phyloP scores from a whole-genome alignment of 371 early-diverging fungal genomes.

The Apophysomyces ossiformis region DNA sequence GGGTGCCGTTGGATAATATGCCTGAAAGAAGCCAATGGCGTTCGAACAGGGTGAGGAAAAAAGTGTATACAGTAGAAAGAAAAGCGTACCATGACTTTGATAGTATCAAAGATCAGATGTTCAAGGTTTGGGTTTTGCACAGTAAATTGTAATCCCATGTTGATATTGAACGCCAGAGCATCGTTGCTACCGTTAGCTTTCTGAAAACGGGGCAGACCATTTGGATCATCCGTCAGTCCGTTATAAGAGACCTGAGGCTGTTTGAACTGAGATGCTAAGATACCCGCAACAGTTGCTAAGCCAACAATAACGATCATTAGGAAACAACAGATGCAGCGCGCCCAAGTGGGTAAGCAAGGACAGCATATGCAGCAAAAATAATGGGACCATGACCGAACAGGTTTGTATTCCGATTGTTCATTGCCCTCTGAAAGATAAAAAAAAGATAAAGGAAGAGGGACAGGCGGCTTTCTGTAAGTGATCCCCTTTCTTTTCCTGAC shows the following conservation, averaged over 20 bases:
- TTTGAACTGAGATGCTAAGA: conserved; percentile 32
- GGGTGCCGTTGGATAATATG: conserved; percentile 47
- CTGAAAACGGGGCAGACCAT: conserved; percentile 21
- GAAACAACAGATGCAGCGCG: conserved; percentile 28
- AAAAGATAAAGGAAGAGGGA: too few species aligned
- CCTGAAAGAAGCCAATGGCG: conserved; percentile 23
- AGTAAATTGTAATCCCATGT: conserved; percentile 36
- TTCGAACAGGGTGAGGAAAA: neutral
- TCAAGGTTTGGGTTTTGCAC: conserved; percentile 44
- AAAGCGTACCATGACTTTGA: conserved; percentile 37
- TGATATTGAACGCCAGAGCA: conserved; percentile 21
- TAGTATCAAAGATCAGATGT: conserved; percentile 35
- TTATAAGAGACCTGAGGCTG: conserved; percentile 28
- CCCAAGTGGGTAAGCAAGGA: conserved; percentile 33
- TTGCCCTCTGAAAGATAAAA: neutral
- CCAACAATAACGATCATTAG: conserved; percentile 21
- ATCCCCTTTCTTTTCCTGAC: too few species aligned
- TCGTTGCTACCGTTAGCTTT: neutral
- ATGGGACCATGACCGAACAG: neutral
- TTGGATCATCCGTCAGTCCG: conserved; percentile 23
- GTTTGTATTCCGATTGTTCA: neutral
- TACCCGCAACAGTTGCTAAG: conserved; percentile 19
- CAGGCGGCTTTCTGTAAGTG: too few species aligned
- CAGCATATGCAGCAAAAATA: conserved; percentile 32
- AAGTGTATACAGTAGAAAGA: neutral